A percentile compares a stretch with the other conserved stretches of the same genome.
These are phyloP conservation scores for Ilyonectria sp. DNA, from an alignment of 2,329 filamentous ascomycete species.

Conservation along the genomic window DNA sequence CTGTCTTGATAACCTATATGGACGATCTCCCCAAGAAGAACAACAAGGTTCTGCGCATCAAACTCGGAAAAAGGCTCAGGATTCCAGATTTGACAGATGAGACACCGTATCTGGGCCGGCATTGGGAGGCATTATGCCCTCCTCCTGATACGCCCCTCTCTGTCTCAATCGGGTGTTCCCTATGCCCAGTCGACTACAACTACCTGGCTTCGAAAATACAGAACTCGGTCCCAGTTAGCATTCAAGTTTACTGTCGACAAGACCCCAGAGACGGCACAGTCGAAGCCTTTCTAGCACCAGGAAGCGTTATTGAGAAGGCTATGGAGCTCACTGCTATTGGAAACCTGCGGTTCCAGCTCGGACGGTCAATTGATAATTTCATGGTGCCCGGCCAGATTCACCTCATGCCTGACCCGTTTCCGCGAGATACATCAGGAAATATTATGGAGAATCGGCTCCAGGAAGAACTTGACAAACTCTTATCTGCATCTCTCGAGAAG, in stretches of 20 bases:
- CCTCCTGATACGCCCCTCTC: constrained; percentile 62
- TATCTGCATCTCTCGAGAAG: constrained; percentile 41
- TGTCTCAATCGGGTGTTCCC: constrained; percentile 54
- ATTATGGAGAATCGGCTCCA: constrained; percentile 56
- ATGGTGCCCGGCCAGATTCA: constrained; percentile 58
- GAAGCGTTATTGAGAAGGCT: constrained; percentile 4
- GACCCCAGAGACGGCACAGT: constrained; percentile 17
- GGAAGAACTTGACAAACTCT: constrained; percentile 47
- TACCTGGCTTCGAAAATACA: constrained; percentile 46
- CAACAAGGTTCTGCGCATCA: constrained; percentile 71
- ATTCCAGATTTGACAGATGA: constrained; percentile 62
- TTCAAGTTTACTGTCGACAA: constrained; percentile 37
- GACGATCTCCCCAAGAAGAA: constrained; percentile 68
- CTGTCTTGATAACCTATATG: constrained; percentile 68
- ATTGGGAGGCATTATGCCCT: constrained; percentile 66
- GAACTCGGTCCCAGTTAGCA: constrained; percentile 30
- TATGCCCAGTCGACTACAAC: constrained; percentile 53
- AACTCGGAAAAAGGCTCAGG: constrained; percentile 63
- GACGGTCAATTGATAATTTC: constrained; percentile 48
- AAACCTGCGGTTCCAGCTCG: constrained; percentile 37
- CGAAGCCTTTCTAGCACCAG: constrained; percentile 46
- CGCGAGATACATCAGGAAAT: constrained; percentile 48
- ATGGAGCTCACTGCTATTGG: constrained; percentile 20
- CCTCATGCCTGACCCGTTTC: constrained; percentile 53
- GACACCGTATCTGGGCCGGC: constrained; percentile 60